Percentiles rank a stretch among this genome's conserved stretches.
Conservation (phyloP, 148 eudicot species). For the Heliamphora exappendiculata region DNA sequence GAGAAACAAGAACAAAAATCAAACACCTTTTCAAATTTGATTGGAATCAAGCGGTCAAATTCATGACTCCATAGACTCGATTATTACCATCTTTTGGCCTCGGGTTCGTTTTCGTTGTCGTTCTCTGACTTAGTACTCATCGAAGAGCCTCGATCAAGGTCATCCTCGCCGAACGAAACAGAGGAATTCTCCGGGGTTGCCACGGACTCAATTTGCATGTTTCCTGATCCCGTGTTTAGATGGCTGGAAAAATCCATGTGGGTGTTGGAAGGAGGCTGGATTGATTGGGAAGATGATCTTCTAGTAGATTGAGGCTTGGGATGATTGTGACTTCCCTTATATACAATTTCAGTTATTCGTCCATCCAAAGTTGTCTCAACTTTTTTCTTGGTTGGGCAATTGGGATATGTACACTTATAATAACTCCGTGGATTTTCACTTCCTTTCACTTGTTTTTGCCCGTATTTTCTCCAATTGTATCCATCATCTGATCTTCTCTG, state of each 20-base stretch:
- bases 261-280: conserved; percentile 1
- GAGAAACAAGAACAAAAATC: not conserved
- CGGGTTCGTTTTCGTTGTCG: conserved; percentile 53
- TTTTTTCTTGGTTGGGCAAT: conserved; percentile 77
- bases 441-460: conserved; percentile 77
- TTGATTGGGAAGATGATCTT: conserved; percentile 30
- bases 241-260: conserved; percentile 1
- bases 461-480: conserved; percentile 75
- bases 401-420: conserved; percentile 67
- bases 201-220: conserved; percentile 23
- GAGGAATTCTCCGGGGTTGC: conserved; percentile 65
- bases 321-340: conserved; percentile 76
- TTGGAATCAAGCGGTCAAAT: not conserved
- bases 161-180: conserved; percentile 56
- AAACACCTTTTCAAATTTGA: not conserved
- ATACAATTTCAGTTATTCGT: conserved; percentile 63
- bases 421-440: conserved; percentile 81
- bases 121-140: conserved; percentile 47
- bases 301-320: conserved; percentile 63
- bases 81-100: conserved; percentile 78
- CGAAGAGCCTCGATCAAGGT: conserved; percentile 55
- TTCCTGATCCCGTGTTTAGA: not conserved
- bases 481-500: conserved; percentile 64
- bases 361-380: conserved; percentile 64
- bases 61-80: not conserved